Evolutionary conservation across 164 flowering plant genomes (phyloP).

Genomic region (Brasenia schreberi): DNA sequence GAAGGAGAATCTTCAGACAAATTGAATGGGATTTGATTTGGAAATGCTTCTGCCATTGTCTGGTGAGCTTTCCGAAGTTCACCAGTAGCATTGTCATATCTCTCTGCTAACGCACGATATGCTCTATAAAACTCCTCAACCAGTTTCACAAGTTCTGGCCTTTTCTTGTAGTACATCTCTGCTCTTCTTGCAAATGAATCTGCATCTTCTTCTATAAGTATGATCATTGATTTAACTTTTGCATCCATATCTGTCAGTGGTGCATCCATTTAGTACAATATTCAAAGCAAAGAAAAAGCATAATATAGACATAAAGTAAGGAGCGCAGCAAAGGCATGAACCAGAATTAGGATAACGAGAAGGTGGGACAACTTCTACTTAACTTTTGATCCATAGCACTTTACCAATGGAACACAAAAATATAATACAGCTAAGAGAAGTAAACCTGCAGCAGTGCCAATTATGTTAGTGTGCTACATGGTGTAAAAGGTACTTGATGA

Average conservation of each 20-base stretch:
- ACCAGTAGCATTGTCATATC: constrained; percentile 78
- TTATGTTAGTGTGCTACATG: too few relatives aligned
- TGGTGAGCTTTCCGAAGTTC: constrained; percentile 84
- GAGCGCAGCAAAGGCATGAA: too few relatives aligned
- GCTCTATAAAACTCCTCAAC: constrained; percentile 91
- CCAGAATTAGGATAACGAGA: too few relatives aligned
- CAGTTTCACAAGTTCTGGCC: constrained; percentile 88
- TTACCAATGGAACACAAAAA: too few relatives aligned
- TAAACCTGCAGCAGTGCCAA: too few relatives aligned
- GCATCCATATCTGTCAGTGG: constrained; percentile 59
- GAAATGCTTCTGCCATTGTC: constrained; percentile 73
- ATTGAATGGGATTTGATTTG: constrained; percentile 48
- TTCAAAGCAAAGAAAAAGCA: too few relatives aligned
- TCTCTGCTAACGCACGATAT: constrained; percentile 89
- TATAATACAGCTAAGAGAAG: too few relatives aligned
- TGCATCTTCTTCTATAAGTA: constrained; percentile 91
- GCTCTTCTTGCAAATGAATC: constrained; percentile 95
- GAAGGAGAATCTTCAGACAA: constrained; percentile 42
- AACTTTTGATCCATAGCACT: too few relatives aligned
- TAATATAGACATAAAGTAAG: too few relatives aligned
- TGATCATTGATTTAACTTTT: constrained; percentile 89
- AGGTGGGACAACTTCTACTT: too few relatives aligned
- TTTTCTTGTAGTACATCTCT: constrained; percentile 93
- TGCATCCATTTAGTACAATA: background rate
- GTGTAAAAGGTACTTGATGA: too few relatives aligned